These are phyloP conservation scores for Neonothopanus nambi DNA, from an alignment of 1,284 basidiomycete genomes.

Conservation along the genomic window DNA sequence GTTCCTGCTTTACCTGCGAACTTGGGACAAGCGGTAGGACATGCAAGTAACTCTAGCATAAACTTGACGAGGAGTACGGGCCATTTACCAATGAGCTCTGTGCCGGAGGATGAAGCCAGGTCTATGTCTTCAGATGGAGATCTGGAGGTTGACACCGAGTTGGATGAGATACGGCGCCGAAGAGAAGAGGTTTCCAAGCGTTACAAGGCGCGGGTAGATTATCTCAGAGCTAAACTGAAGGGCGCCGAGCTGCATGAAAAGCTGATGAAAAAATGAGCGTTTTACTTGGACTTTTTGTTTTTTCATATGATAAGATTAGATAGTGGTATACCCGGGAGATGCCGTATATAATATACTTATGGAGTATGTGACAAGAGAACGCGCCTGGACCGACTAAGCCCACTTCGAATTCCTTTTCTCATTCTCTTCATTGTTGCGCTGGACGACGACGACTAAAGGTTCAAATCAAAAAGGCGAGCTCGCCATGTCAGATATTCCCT, in stretches of 20 bases:
- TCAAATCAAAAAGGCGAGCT: constrained; percentile 15
- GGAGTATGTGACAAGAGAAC: too few relatives aligned
- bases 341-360: constrained; percentile 1
- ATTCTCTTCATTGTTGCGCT: constrained; percentile 9
- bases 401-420: not conserved
- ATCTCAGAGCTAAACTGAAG: constrained; percentile 68
- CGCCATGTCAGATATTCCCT: constrained; percentile 34
- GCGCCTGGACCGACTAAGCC: too few relatives aligned
- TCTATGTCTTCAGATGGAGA: constrained; percentile 34
- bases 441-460: constrained; percentile 12
- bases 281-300: not conserved
- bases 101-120: constrained; percentile 48
- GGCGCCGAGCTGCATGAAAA: constrained; percentile 75
- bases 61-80: constrained; percentile 45
- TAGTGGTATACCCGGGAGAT: constrained; percentile 1
- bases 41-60: constrained; percentile 37
- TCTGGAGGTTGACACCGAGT: constrained; percentile 45
- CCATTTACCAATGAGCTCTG: constrained; percentile 50
- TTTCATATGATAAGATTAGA: constrained; percentile 8
- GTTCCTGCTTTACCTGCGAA: constrained; percentile 36
- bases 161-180: constrained; percentile 62
- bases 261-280: constrained; percentile 48
- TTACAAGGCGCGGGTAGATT: constrained; percentile 68
- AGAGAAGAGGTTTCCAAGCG: constrained; percentile 62
- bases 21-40: constrained; percentile 30